Conservation (phyloP, 345 rosid species). For the Brassica rapa region DNA sequence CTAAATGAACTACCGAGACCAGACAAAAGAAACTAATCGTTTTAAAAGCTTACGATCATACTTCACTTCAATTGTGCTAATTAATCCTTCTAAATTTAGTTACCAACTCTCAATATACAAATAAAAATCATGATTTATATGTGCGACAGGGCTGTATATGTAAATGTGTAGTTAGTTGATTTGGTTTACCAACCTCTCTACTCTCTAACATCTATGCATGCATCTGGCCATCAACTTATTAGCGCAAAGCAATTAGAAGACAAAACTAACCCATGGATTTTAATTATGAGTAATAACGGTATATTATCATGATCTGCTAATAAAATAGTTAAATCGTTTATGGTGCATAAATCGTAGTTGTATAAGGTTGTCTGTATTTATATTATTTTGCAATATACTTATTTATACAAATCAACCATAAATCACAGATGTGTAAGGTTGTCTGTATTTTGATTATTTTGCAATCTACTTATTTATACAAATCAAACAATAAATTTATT, state of each 20-base stretch:
- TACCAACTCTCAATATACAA: background rate
- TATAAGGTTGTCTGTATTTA: background rate
- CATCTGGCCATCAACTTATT: slow-evolving; percentile 9
- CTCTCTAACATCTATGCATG: slow-evolving; percentile 5
- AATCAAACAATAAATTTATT: background rate
- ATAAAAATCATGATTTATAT: background rate
- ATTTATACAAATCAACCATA: background rate
- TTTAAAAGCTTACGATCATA: background rate
- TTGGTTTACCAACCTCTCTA: slow-evolving; percentile 11
- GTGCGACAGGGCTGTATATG: background rate
- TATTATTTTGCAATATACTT: background rate
- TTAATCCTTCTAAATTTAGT: background rate
- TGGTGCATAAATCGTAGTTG: background rate
- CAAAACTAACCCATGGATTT: background rate
- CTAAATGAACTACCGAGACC: slow-evolving; percentile 10
- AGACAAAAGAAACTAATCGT: background rate
- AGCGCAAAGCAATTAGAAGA: background rate
- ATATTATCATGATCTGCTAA: background rate
- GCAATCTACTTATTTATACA: too few species aligned
- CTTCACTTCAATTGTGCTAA: background rate
- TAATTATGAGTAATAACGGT: background rate
- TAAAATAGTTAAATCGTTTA: background rate
- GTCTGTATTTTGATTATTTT: too few species aligned
- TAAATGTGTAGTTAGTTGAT: slow-evolving; percentile 1
- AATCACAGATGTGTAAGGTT: too few species aligned